phyloP scores from a whole-genome alignment of 2,329 filamentous ascomycete genomes.

The Fusarium buxicola region DNA sequence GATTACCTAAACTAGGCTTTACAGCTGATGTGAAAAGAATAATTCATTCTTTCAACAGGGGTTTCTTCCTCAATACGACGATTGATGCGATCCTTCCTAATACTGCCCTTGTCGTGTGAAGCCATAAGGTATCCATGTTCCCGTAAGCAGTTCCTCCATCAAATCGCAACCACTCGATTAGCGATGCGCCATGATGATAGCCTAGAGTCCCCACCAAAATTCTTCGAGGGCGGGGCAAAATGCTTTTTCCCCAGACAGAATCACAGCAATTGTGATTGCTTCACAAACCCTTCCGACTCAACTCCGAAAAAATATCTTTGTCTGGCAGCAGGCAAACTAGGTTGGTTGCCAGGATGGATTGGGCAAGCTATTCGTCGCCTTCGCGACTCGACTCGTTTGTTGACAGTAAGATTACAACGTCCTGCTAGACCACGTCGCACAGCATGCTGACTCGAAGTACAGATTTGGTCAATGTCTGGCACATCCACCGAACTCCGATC shows the following conservation, averaged over 20 bases:
- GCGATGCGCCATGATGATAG: slow-evolving; percentile 38
- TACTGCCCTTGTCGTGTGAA: background rate
- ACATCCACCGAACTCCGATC: slow-evolving; percentile 58
- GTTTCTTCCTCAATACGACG: too few relatives aligned
- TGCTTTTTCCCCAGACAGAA: slow-evolving; percentile 39
- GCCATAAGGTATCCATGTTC: slow-evolving; percentile 4
- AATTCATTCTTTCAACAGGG: too few relatives aligned
- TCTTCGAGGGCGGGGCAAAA: slow-evolving; percentile 41
- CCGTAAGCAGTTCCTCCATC: slow-evolving; percentile 18
- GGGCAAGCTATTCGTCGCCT: slow-evolving; percentile 42
- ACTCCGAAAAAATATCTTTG: background rate
- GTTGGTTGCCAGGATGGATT: slow-evolving; percentile 41
- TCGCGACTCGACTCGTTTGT: slow-evolving; percentile 42
- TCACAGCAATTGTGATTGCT: slow-evolving; percentile 22
- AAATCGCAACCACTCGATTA: slow-evolving; percentile 44
- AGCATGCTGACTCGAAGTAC: slow-evolving; percentile 19
- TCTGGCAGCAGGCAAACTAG: slow-evolving; percentile 23
- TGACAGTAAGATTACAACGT: slow-evolving; percentile 34
- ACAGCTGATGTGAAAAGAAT: too few relatives aligned
- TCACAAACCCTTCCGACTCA: slow-evolving; percentile 11
- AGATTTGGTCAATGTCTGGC: slow-evolving; percentile 60
- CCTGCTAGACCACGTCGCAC: slow-evolving; percentile 5
- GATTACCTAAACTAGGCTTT: too few relatives aligned
- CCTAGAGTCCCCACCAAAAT: slow-evolving; percentile 37
- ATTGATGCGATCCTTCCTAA: background rate